Evolutionary conservation across 2,329 filamentous ascomycete genomes (phyloP).

Genomic region (Paracorniculantispora psalliotae): DNA sequence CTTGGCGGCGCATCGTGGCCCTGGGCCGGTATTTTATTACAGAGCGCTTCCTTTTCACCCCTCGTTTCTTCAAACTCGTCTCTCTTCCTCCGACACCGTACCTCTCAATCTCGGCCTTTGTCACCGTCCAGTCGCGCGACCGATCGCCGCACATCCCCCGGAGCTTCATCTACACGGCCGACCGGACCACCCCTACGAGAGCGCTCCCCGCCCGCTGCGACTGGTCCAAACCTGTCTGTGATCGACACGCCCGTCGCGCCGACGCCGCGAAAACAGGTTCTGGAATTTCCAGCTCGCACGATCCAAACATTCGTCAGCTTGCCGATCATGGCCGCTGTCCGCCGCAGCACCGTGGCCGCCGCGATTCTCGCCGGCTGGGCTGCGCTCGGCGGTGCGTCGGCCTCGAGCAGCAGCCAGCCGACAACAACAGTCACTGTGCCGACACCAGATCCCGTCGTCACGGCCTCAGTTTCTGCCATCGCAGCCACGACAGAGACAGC

Average conservation of each 20-base stretch:
- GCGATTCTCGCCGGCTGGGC: background rate
- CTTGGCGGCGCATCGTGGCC: background rate
- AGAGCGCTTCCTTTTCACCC: background rate
- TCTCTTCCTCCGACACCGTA: background rate
- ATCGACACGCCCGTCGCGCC: constrained; percentile 9
- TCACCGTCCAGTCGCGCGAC: background rate
- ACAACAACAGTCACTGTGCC: constrained; percentile 14
- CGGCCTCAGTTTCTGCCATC: constrained; percentile 13
- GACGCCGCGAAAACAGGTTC: background rate
- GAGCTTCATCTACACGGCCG: constrained; percentile 2
- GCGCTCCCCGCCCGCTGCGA: background rate
- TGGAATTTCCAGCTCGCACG: background rate
- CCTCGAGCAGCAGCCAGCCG: background rate
- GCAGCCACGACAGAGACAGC: constrained; percentile 8
- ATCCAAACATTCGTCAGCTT: background rate
- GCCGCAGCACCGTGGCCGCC: constrained; percentile 1
- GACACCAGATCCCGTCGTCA: constrained; percentile 14
- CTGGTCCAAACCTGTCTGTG: background rate
- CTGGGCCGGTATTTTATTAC: constrained; percentile 1
- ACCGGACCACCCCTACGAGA: background rate
- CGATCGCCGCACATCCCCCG: background rate
- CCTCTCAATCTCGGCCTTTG: too few relatives aligned
- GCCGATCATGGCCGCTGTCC: constrained; percentile 3
- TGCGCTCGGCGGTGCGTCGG: background rate
- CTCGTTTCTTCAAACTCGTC: background rate